Evolutionary conservation across 2,329 filamentous ascomycete genomes (phyloP).

Genomic region (Dendryphion nanum): DNA sequence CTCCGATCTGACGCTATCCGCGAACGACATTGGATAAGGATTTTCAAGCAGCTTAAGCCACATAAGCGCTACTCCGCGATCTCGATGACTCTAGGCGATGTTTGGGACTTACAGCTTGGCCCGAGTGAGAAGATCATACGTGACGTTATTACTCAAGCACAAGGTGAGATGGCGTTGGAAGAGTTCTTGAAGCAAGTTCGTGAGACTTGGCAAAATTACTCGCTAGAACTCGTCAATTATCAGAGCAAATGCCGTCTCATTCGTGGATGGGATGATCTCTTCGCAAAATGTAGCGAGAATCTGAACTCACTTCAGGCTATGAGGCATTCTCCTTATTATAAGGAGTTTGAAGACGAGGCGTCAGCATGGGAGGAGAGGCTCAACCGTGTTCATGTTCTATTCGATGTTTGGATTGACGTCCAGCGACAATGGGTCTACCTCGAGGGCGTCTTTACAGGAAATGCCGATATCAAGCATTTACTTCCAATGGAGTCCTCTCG

Average conservation of each 20-base stretch:
- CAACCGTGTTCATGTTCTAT: slow-evolving; percentile 93
- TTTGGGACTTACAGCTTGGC: slow-evolving; percentile 93
- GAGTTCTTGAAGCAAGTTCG: slow-evolving; percentile 96
- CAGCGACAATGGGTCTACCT: slow-evolving; percentile 99
- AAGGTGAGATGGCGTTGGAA: slow-evolving; percentile 97
- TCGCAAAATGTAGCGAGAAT: slow-evolving; percentile 97
- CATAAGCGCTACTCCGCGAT: slow-evolving; percentile 91
- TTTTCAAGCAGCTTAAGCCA: slow-evolving; percentile 93
- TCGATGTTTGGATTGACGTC: slow-evolving; percentile 99
- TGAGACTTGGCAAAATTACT: slow-evolving; percentile 95
- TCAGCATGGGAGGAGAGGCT: slow-evolving; percentile 97
- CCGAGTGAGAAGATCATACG: slow-evolving; percentile 84
- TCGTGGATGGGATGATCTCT: slow-evolving; percentile 95
- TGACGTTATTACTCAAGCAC: slow-evolving; percentile 91
- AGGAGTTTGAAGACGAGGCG: slow-evolving; percentile 97
- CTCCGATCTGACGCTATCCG: slow-evolving; percentile 95
- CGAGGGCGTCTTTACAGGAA: slow-evolving; percentile 97
- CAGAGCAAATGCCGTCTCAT: slow-evolving; percentile 98
- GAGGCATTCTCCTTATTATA: slow-evolving; percentile 98
- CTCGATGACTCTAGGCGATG: slow-evolving; percentile 94
- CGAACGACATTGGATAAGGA: slow-evolving; percentile 95
- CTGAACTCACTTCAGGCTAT: slow-evolving; percentile 97
- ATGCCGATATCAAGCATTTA: slow-evolving; percentile 97
- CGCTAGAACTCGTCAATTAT: slow-evolving; percentile 91
- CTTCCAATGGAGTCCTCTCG: slow-evolving; percentile 93